phyloP scores from a whole-genome alignment of 352 stramenopile genomes.

The Globisporangium recalcitrans region DNA sequence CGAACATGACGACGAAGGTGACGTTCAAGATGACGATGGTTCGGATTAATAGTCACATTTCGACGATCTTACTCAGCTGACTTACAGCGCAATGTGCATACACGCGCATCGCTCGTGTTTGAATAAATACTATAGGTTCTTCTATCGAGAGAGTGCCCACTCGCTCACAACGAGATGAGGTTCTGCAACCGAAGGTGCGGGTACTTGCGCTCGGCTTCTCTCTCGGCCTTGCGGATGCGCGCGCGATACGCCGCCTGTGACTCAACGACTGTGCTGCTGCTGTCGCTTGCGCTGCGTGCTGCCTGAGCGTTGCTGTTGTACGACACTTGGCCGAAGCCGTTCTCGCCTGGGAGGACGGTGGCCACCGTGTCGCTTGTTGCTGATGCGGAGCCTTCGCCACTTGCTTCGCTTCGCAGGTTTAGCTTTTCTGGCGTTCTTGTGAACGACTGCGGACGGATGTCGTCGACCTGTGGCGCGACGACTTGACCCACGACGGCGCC shows the following conservation, averaged over 20 bases:
- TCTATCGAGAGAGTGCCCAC: not conserved
- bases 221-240: conserved; percentile 13
- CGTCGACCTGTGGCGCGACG: conserved; percentile 5
- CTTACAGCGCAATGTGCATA: not conserved
- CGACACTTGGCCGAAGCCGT: conserved; percentile 31
- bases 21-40: not conserved
- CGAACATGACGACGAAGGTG: not conserved
- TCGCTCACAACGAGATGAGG: conserved; percentile 23
- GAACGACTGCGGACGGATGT: not conserved
- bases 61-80: not conserved
- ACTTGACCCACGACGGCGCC: conserved; percentile 3
- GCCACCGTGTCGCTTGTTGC: not conserved
- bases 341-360: conserved; percentile 19
- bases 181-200: conserved; percentile 25
- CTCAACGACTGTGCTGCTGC: conserved; percentile 14
- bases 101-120: not conserved
- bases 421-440: not conserved
- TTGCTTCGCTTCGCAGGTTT: conserved; percentile 2
- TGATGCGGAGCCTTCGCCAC: not conserved
- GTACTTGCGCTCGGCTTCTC: conserved; percentile 19
- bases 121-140: not conserved
- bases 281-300: conserved; percentile 4
- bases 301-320: conserved; percentile 12
- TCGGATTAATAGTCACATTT: not conserved
- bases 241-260: conserved; percentile 18